Base-by-base conservation (phyloP, 331 rosid species). In the Prunus yedoensis region DNA sequence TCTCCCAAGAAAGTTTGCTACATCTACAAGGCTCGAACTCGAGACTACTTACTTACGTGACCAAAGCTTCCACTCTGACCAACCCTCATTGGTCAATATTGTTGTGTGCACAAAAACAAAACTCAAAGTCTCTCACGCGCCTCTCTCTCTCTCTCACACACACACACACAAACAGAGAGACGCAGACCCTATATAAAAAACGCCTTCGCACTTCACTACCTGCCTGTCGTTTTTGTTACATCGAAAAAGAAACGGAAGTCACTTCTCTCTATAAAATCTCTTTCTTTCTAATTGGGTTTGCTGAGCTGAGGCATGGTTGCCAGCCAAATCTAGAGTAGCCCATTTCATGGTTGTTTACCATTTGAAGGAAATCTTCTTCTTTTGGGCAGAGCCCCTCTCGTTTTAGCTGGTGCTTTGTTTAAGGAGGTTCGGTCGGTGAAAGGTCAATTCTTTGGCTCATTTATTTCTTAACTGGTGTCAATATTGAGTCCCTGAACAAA, bases 321-420 rank as follows among this genome's bases (percentile, higher is more conserved):
- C 86, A 64, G 70, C 86, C 88, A 86, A 90, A 87, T 90, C 96
- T 74, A 69, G 86, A 81, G 81, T 74, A 35, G 62, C 89, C 91
- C 89, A 73, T 81, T 71, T 79, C 59, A 38, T 80, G 70, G 46
- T 80, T 85, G 71, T 21, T 68, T 74, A 62, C 87, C 91, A 87
- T 88, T 83, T 83, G 41, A 74, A 77, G 84, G 18, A 71, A 79
- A 58, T 8, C 66, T 65, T 72, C 38, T 14, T 17, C 28, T 61
- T 70, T 64, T 52, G 3, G 52, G 74, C 73, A 58, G 35, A 20
- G 53, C 41, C 72, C 80, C 77, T 83, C 53, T 70, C 77, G 51
- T n/a, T 80, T 80, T 79, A 83, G 56, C 77, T 61, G 13, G 13
- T 68, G 38, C 67, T 66, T 10, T 67, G 84, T 83, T 71, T 79